Conservation (phyloP, 2,329 filamentous ascomycete genomes). For the Diaporthe vexans region DNA sequence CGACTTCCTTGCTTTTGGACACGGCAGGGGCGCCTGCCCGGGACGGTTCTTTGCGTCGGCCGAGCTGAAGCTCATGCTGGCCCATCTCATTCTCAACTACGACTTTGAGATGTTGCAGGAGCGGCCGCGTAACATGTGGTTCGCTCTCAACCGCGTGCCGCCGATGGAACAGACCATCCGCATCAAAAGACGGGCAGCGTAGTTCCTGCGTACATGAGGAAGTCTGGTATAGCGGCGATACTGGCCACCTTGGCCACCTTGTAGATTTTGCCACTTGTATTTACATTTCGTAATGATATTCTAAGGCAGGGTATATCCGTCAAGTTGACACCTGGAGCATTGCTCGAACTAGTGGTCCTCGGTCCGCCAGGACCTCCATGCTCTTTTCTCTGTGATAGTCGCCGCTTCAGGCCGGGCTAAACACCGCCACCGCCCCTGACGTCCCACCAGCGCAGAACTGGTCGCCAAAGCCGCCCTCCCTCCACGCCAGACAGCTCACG, state of each 20-base stretch:
- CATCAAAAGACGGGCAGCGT: constrained; percentile 30
- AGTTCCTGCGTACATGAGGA: background rate
- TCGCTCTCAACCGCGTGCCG: constrained; percentile 40
- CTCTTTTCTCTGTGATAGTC: background rate
- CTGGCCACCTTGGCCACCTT: background rate
- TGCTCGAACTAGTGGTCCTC: background rate
- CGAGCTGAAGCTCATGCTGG: constrained; percentile 52
- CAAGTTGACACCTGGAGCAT: background rate
- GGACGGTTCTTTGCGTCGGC: constrained; percentile 55
- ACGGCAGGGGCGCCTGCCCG: constrained; percentile 56
- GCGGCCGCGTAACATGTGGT: constrained; percentile 36
- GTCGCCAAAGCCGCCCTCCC: constrained; percentile 72
- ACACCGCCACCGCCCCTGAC: constrained; percentile 75
- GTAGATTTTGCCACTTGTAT: background rate
- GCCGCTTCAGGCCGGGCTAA: constrained; percentile 54
- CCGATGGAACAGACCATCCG: constrained; percentile 35
- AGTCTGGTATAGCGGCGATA: background rate
- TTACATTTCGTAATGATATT: background rate
- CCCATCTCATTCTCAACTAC: constrained; percentile 46
- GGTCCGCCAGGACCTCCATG: background rate
- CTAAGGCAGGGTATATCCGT: constrained; percentile 1
- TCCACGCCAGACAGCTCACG: constrained; percentile 74
- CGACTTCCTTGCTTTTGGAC: constrained; percentile 53
- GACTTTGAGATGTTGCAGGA: constrained; percentile 45
- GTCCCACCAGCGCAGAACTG: constrained; percentile 77